Evolutionary conservation across 2,329 filamentous ascomycete genomes (phyloP).

Genomic region (Ceratocystis variospora): DNA sequence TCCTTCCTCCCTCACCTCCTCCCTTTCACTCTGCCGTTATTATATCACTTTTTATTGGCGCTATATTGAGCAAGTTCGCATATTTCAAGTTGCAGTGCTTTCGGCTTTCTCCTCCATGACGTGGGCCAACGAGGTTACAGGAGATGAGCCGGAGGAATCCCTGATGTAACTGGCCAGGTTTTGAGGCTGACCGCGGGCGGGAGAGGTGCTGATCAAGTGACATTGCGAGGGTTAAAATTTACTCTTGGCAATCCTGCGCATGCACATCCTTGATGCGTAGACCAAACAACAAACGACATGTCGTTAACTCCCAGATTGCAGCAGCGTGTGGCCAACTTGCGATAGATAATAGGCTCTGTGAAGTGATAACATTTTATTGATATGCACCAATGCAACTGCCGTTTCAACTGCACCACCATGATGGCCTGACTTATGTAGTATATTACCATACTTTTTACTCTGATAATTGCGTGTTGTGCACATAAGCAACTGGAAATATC

Average conservation of each 20-base stretch:
- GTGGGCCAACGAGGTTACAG: no score
- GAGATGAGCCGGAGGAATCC: no score
- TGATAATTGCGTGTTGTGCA: neutral
- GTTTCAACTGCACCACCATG: neutral
- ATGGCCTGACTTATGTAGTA: neutral
- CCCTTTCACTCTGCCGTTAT: no score
- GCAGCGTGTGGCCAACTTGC: neutral
- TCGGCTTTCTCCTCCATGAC: no score
- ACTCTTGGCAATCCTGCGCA: neutral
- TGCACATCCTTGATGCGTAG: neutral
- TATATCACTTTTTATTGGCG: no score
- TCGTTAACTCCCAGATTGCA: neutral
- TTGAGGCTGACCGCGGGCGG: no score
- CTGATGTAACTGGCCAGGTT: no score
- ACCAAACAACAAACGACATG: neutral
- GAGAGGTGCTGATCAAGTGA: no score
- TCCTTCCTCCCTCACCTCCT: no score
- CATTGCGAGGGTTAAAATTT: neutral
- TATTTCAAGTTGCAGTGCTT: no score
- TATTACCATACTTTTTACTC: neutral
- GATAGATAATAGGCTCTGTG: neutral
- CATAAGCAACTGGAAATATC: neutral
- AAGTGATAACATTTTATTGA: neutral
- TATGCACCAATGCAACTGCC: neutral
- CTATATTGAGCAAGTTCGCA: no score